Evolutionary conservation across 2,329 filamentous ascomycete genomes (phyloP).

Genomic region (Verticillium tricorpus): DNA sequence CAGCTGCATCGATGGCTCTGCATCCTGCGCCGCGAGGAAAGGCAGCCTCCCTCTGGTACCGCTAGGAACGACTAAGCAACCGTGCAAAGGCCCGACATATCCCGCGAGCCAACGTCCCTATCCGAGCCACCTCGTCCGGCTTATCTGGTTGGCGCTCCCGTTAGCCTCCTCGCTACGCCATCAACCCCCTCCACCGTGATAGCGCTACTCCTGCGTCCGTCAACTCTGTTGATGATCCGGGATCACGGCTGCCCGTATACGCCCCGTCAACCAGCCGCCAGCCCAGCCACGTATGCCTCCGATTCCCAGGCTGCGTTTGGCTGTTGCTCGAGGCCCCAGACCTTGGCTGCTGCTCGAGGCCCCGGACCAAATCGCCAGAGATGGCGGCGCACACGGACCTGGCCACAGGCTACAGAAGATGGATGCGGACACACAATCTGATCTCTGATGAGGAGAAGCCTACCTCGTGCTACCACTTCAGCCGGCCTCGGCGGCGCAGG

Average conservation of each 20-base stretch:
- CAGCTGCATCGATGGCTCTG: no score
- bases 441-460: no score
- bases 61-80: neutral
- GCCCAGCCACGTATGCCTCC: neutral
- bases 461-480: no score
- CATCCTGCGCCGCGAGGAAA: no score
- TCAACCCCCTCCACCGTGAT: neutral
- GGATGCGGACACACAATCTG: no score
- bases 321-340: no score
- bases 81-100: neutral
- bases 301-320: neutral
- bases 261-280: neutral
- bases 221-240: neutral
- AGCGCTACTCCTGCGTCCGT: neutral
- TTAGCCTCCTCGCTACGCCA: neutral
- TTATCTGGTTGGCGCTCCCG: neutral
- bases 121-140: neutral
- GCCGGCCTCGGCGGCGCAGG: no score
- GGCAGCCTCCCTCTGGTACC: no score
- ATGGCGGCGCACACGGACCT: no score
- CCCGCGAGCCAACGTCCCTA: neutral
- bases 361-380: no score
- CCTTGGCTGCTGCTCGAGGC: no score
- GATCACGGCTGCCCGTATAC: neutral
- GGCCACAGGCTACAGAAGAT: no score